A percentile compares a stretch with the other conserved stretches of the same genome.
Conservation (phyloP, 2,329 filamentous ascomycete genomes). For the Pseudogymnoascus sp. region DNA sequence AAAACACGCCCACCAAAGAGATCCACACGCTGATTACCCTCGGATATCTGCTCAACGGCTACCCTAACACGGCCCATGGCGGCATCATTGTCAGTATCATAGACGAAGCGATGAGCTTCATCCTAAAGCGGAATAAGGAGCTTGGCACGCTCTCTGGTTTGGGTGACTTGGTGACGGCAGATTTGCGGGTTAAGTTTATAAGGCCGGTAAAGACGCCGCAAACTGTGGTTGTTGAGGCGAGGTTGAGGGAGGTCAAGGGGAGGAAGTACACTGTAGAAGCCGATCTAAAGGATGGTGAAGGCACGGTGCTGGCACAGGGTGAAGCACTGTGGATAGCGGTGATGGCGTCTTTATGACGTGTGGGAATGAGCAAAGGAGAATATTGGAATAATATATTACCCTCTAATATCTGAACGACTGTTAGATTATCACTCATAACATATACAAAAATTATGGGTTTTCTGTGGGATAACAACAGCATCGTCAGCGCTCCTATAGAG, state of each 20-base stretch:
- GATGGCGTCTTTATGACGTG: slow-evolving; percentile 9
- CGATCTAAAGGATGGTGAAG: slow-evolving; percentile 40
- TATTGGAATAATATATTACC: neutral
- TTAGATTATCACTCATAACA: too few species aligned
- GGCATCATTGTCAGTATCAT: slow-evolving; percentile 49
- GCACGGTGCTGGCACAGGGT: slow-evolving; percentile 39
- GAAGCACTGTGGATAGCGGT: slow-evolving; percentile 43
- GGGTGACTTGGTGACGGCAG: slow-evolving; percentile 38
- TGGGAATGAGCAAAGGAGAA: neutral
- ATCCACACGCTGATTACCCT: slow-evolving; percentile 28
- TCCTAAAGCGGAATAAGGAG: slow-evolving; percentile 32
- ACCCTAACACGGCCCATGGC: slow-evolving; percentile 45
- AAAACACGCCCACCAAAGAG: slow-evolving; percentile 11
- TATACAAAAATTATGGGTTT: too few species aligned
- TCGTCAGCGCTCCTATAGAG: too few species aligned
- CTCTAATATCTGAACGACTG: too few species aligned
- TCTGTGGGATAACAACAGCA: too few species aligned
- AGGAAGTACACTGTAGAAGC: slow-evolving; percentile 45
- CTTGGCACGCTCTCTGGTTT: slow-evolving; percentile 17
- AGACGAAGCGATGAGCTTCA: slow-evolving; percentile 47
- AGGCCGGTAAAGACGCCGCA: slow-evolving; percentile 43
- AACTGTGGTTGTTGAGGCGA: slow-evolving; percentile 38
- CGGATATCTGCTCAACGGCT: slow-evolving; percentile 45
- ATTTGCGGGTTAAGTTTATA: slow-evolving; percentile 47
- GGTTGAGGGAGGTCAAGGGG: slow-evolving; percentile 38